phyloP scores from a whole-genome alignment of 1,139 yeast species.

The Protomyces inundatus region DNA sequence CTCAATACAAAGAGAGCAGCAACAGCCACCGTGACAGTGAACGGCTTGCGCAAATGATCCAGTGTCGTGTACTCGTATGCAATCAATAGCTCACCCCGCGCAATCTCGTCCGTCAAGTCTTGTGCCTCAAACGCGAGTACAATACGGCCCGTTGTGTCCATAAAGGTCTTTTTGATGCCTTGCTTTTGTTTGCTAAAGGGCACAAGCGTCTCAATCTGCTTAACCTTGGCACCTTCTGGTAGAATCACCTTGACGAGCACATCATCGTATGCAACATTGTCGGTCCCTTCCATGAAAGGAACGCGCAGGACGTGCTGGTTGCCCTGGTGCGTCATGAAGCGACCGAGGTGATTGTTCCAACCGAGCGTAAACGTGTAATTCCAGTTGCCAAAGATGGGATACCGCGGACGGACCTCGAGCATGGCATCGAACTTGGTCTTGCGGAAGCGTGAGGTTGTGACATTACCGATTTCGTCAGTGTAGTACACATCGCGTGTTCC shows the following conservation, averaged over 20 bases:
- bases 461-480: slow-evolving; percentile 89
- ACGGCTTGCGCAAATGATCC: slow-evolving; percentile 9
- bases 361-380: slow-evolving; percentile 90
- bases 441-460: slow-evolving; percentile 63
- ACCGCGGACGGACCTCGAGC: slow-evolving; percentile 72
- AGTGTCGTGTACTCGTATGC: slow-evolving; percentile 6
- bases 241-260: slow-evolving; percentile 61
- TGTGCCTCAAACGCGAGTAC: slow-evolving; percentile 59
- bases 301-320: slow-evolving; percentile 60
- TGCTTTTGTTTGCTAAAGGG: slow-evolving; percentile 41
- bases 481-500: slow-evolving; percentile 61
- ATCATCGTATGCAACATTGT: slow-evolving; percentile 60
- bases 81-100: slow-evolving; percentile 48
- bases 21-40: slow-evolving; percentile 4
- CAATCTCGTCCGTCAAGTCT: slow-evolving; percentile 67
- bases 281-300: slow-evolving; percentile 70
- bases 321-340: slow-evolving; percentile 46
- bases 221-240: slow-evolving; percentile 82
- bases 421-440: slow-evolving; percentile 39
- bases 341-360: slow-evolving; percentile 62
- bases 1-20: slow-evolving; percentile 1
- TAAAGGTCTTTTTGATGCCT: slow-evolving; percentile 48
- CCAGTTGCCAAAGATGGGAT: slow-evolving; percentile 95
- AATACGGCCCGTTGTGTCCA: slow-evolving; percentile 80
- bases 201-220: slow-evolving; percentile 48